Base-by-base conservation (phyloP, 164 flowering plant species). In the Macadamia integrifolia region DNA sequence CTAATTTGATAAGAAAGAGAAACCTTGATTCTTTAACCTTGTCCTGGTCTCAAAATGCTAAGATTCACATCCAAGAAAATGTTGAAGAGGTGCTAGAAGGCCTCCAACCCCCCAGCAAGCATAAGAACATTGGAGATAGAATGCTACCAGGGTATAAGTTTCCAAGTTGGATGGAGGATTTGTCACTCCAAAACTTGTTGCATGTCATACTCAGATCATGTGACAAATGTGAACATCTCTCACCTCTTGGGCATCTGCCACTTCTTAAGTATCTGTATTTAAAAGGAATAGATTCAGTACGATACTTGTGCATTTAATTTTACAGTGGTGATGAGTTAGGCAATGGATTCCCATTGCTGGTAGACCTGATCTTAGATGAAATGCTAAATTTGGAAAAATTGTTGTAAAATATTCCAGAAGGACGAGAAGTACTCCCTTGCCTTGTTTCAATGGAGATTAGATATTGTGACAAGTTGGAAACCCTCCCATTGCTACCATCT, bases 61-160 rank as follows among this genome's bases (percentile, higher is more conserved):
- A 59, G 23, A 23, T 23, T 23, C 23, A 23, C 23, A 23, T 23
- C 2, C 49, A 53, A 15, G 17, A 14, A 6, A 23, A 23, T 23
- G 23, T 23, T 23, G 61, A 60, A 14, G 65, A 71, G 2, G 30
- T 69, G 12, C 62, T 79, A 12, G 15, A 44, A 13, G 8, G 63
- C n/a, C 77, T 79, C 17, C 15, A 75, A n/a, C 82, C 84, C 15
- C 72, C 74, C 23, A 42, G 1, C 2, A 57, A 65, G 66, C 62
- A 40, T 79, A 15, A 69, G 70, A 40, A 69, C 18, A 11, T 44
- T 81, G 64, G 14, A 9, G 1, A 32, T 81, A 15, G n/a, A 35
- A 3, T 63, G 55, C 1, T 81, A 72, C 46, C 35, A 46, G 6
- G 84, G 82, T 17, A 7, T 13, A 23, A 1, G 1, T 70, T 76